Percentiles rank a stretch among this genome's conserved stretches.
Conservation (phyloP, 2,329 filamentous ascomycete species). For the Laburnicola sp. region DNA sequence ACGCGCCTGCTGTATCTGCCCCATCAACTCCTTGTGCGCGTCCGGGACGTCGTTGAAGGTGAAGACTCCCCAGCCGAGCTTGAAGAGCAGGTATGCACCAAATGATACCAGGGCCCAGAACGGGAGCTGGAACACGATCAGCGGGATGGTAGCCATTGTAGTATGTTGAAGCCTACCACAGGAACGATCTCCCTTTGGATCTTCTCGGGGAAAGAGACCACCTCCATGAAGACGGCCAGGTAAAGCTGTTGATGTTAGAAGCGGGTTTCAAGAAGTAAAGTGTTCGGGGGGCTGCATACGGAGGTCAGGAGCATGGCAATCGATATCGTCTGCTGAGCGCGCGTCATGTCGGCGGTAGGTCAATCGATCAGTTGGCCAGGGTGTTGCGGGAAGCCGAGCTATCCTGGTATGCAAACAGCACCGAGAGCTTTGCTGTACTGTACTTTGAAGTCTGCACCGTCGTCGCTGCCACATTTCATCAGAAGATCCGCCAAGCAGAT, state of each 20-base stretch:
- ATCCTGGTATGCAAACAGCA: background rate
- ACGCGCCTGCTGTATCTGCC: constrained; percentile 78
- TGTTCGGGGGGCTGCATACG: constrained; percentile 57
- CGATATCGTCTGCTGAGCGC: constrained; percentile 89
- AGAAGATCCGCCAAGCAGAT: background rate
- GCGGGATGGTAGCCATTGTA: background rate
- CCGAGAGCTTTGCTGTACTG: background rate
- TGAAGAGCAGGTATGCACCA: constrained; percentile 87
- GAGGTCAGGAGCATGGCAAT: constrained; percentile 84
- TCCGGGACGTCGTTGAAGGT: constrained; percentile 96
- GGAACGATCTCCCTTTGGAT: constrained; percentile 86
- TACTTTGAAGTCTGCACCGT: background rate
- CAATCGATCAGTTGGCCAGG: background rate
- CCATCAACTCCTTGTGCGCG: constrained; percentile 86
- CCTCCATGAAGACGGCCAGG: constrained; percentile 79
- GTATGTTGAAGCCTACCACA: constrained; percentile 66
- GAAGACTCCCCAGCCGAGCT: constrained; percentile 87
- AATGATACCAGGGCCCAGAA: constrained; percentile 92
- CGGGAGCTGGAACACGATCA: constrained; percentile 65
- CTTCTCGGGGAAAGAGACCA: constrained; percentile 76
- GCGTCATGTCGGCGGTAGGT: constrained; percentile 70
- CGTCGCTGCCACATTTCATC: constrained; percentile 9
- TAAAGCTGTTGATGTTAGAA: constrained; percentile 69
- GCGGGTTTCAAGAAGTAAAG: constrained; percentile 16
- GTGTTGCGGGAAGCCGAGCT: background rate